A percentile compares a stretch with the other conserved stretches of the same genome.
These are phyloP conservation scores for Periconia digitata DNA, from an alignment of 2,329 filamentous ascomycete species.

Conservation along the genomic window DNA sequence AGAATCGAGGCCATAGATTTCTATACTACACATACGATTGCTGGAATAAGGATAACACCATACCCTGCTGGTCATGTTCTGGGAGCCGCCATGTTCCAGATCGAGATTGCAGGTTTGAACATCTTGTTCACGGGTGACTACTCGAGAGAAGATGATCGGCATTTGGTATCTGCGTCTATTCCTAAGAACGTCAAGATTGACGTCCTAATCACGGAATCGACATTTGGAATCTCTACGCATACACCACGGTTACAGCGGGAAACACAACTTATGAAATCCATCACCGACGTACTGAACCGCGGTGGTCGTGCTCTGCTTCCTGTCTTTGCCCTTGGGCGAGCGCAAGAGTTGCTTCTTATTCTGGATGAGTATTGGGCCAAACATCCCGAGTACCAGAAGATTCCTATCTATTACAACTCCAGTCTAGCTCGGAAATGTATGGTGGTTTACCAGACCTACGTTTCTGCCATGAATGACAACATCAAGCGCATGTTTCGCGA, in stretches of 20 bases:
- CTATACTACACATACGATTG: slow-evolving; percentile 95
- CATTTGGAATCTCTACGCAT: slow-evolving; percentile 93
- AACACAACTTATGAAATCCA: slow-evolving; percentile 90
- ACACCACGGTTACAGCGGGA: slow-evolving; percentile 89
- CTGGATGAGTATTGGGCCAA: slow-evolving; percentile 96
- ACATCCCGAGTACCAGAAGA: slow-evolving; percentile 83
- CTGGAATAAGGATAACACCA: slow-evolving; percentile 93
- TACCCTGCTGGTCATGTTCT: slow-evolving; percentile 98
- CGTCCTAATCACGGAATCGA: slow-evolving; percentile 95
- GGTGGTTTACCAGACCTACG: slow-evolving; percentile 98
- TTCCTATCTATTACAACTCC: slow-evolving; percentile 96
- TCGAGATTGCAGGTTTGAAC: slow-evolving; percentile 95
- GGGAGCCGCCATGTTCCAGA: slow-evolving; percentile 95
- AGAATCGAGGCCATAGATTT: slow-evolving; percentile 98
- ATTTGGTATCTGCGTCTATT: slow-evolving; percentile 91
- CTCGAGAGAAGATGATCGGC: slow-evolving; percentile 90
- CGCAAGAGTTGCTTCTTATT: slow-evolving; percentile 91
- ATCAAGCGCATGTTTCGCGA: slow-evolving; percentile 95
- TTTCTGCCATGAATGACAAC: slow-evolving; percentile 98
- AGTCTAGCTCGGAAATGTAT: slow-evolving; percentile 96
- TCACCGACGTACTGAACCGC: slow-evolving; percentile 86
- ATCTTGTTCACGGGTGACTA: slow-evolving; percentile 98
- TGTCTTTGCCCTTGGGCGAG: slow-evolving; percentile 90
- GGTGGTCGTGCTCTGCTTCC: slow-evolving; percentile 92
- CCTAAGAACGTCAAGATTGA: slow-evolving; percentile 89